Evolutionary conservation across 2,329 filamentous ascomycete species (phyloP).

Genomic region (Fusarium domesticum): DNA sequence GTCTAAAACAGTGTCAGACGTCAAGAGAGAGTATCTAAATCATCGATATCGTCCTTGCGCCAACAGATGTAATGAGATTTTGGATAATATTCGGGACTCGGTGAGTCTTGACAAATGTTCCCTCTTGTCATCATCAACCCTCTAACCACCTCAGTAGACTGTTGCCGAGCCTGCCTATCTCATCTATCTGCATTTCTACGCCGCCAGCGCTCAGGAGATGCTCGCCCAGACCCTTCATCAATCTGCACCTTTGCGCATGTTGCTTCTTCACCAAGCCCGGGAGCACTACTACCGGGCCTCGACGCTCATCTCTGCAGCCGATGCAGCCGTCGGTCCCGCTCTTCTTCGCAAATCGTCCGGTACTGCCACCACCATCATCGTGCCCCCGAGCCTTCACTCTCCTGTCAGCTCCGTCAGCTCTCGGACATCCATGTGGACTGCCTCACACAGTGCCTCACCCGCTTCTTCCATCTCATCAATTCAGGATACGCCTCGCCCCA

Average conservation of each 20-base stretch:
- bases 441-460: constrained; percentile 18
- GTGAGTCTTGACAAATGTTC: constrained; percentile 35
- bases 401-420: constrained; percentile 47
- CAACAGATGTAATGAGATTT: constrained; percentile 50
- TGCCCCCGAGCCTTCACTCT: constrained; percentile 34
- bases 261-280: constrained; percentile 50
- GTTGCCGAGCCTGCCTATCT: constrained; percentile 52
- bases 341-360: constrained; percentile 39
- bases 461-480: constrained; percentile 44
- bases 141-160: constrained; percentile 26
- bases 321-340: constrained; percentile 41
- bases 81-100: constrained; percentile 46
- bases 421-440: constrained; percentile 26
- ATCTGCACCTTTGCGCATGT: constrained; percentile 45
- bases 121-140: constrained; percentile 1
- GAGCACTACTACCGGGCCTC: constrained; percentile 51
- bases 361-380: constrained; percentile 32
- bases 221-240: constrained; percentile 49
- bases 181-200: constrained; percentile 60
- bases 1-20: constrained; percentile 48
- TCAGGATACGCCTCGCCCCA: constrained; percentile 24
- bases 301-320: constrained; percentile 46
- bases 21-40: constrained; percentile 53
- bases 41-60: constrained; percentile 53
- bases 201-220: constrained; percentile 58